Evolutionary conservation across 2,329 filamentous ascomycete species (phyloP), one percentile per base, ranked within the genome.

Genomic region (Pseudodiploospora longispora): DNA sequence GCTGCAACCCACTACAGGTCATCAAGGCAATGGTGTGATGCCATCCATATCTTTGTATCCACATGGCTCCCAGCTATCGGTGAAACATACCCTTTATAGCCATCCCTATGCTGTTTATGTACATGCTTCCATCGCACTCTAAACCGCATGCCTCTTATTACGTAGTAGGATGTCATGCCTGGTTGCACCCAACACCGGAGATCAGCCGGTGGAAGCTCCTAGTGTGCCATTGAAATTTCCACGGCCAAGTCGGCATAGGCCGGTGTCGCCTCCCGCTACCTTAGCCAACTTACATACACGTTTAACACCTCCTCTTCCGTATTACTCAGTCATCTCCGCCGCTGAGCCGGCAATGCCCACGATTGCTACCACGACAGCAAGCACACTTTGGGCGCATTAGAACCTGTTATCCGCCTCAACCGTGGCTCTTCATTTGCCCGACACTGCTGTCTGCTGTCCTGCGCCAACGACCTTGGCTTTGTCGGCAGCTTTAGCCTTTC

Each of bases 301-400:
- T 27, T 43, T 30, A 33, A 27, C 19, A 9, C 37, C 42, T 38
- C 38, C 37, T 49, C 50, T 48, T 38, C 47, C 49, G 51, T 50
- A 59, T 61, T 59, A 56, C 56, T 59, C 58, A 59, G 53, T 57
- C 55, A 50, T 55, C 52, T 60, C 54, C 52, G 56, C 55, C 52
- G 52, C 52, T 52, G 19, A 19, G 19, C 51, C 57, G 57, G 57
- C 57, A 54, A 63, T 62, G 59, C 54, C 53, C 53, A 58, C 50
- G 52, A 52, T 53, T 60, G 55, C 50, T 50, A 50, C 48, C 47
- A 30, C 41, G 30, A 48, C 50, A 46, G 44, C 43, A 19, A 51
- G 40, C 43, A 46, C 30, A 40, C 32, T 35, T 37, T 32, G 35
- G 38, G 46, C 29, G 40, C 39, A 36, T 38, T 51, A 47, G 37